These are phyloP conservation scores for Trichoderma atrobrunneum DNA, from an alignment of 2,329 filamentous ascomycete genomes.

Conservation along the genomic window DNA sequence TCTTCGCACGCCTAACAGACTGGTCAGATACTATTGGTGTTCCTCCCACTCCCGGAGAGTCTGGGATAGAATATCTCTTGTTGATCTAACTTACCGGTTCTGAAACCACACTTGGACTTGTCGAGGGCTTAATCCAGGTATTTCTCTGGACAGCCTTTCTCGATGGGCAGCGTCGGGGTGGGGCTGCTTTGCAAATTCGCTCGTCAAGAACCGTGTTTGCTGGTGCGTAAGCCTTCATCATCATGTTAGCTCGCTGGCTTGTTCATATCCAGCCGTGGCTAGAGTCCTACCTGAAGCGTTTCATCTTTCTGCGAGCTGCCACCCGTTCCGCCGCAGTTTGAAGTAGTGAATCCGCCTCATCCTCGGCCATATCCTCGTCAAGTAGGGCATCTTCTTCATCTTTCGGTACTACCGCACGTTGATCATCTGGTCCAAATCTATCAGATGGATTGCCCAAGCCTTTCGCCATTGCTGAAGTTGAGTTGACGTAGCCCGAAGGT, in stretches of 20 bases:
- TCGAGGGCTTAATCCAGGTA: constrained; percentile 83
- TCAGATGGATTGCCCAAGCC: neutral
- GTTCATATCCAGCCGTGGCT: neutral
- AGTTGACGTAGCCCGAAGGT: constrained; percentile 40
- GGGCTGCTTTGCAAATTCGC: constrained; percentile 90
- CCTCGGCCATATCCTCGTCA: constrained; percentile 57
- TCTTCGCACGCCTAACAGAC: constrained; percentile 61
- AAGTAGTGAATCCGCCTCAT: constrained; percentile 36
- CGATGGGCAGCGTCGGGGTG: constrained; percentile 90
- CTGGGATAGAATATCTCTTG: constrained; percentile 24
- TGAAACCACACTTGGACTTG: constrained; percentile 99
- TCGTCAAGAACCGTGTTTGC: constrained; percentile 97
- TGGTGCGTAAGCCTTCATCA: constrained; percentile 77
- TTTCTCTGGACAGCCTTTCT: constrained; percentile 82
- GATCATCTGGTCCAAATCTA: constrained; percentile 16
- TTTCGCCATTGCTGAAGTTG: constrained; percentile 24
- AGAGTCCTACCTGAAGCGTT: constrained; percentile 67
- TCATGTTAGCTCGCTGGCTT: neutral
- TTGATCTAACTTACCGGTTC: constrained; percentile 67
- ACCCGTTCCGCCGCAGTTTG: constrained; percentile 57
- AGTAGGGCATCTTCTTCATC: constrained; percentile 54
- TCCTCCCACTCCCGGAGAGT: neutral
- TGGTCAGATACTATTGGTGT: constrained; percentile 4
- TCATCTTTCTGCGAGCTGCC: constrained; percentile 65
- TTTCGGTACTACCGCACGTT: neutral